A percentile compares a stretch with the other conserved stretches of the same genome.
These are phyloP conservation scores for Penicillium sp. DNA, from an alignment of 2,329 filamentous ascomycete species.

Conservation along the genomic window DNA sequence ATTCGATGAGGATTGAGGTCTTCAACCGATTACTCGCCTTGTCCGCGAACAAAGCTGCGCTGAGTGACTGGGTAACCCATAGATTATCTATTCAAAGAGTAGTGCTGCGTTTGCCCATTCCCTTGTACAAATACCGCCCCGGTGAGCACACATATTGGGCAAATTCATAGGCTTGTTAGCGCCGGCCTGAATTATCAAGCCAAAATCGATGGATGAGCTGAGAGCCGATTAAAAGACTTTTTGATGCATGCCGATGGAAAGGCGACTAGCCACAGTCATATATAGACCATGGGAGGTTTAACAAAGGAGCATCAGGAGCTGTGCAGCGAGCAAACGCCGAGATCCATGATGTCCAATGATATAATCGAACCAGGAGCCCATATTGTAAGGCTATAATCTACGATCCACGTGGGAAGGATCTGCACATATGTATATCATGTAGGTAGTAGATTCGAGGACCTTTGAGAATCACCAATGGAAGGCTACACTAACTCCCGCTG, in stretches of 20 bases:
- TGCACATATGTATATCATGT: conserved; percentile 1
- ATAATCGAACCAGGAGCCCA: too few species aligned
- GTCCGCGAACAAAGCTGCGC: neutral
- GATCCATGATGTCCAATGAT: neutral
- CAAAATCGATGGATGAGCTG: neutral
- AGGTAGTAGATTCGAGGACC: conserved; percentile 7
- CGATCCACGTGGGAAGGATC: neutral
- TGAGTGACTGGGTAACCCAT: neutral
- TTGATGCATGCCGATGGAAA: neutral
- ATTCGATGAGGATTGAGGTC: conserved; percentile 1
- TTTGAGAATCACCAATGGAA: conserved; percentile 12
- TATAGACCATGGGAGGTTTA: neutral
- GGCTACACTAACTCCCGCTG: conserved; percentile 34
- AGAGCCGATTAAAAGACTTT: too few species aligned
- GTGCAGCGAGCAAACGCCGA: neutral
- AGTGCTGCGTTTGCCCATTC: neutral
- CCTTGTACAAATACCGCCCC: too few species aligned
- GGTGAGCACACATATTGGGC: neutral
- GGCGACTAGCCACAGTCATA: neutral
- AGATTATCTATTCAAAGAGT: neutral
- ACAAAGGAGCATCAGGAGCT: neutral
- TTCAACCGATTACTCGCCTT: neutral
- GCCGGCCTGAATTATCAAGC: neutral
- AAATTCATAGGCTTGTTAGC: neutral
- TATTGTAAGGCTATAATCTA: neutral